Base-by-base conservation (phyloP, 345 rosid species). In the Streptanthus diversifolius region DNA sequence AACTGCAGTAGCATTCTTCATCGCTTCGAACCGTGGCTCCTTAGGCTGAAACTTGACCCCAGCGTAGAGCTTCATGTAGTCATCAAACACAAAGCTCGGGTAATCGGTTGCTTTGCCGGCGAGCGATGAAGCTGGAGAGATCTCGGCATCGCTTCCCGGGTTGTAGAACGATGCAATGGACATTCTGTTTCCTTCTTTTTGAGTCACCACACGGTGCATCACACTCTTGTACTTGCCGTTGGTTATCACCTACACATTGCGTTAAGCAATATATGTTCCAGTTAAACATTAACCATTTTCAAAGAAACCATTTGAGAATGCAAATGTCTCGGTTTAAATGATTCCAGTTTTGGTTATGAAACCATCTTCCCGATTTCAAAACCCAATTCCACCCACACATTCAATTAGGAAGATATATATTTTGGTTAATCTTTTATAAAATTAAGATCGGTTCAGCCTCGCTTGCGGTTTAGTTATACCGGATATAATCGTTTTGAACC, bases 141-240 rank as follows among this genome's bases (percentile, higher is more conserved):
- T 89, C 35, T 84, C 80, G 0, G 97, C 97, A 57, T 93, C 95
- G 1, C 82, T 84, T 11, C 91, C 95, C 1, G 99, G 99, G 71
- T 93, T 93, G 83, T 91, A 93, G 80, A 93, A 93, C 9, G 99
- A 91, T 5, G 99, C 97, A 22, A 93, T 40, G 0, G 99, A 93
- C 99, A 89, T 91, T 66, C 97, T 82, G 29, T 75, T 91, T 0
- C 98, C 96, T 19, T 88, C 91, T 2, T 82, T 56, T 52, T 91
- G 91, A 33, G 91, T 90, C 5, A 85, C 58, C 83, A 93, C 98
- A 14, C 97, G 78, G 75, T 93, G 98, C 82, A 82, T 7, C 52
- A 90, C 83, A 77, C 99, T 95, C 87, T 95, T 95, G 80, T 91
- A 95, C 74, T 76, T 95, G 7, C 99, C 99, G 52, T 95, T 95